These are phyloP conservation scores for Solanum piurae DNA, from an alignment of 257 asterid genomes.

Conservation along the genomic window DNA sequence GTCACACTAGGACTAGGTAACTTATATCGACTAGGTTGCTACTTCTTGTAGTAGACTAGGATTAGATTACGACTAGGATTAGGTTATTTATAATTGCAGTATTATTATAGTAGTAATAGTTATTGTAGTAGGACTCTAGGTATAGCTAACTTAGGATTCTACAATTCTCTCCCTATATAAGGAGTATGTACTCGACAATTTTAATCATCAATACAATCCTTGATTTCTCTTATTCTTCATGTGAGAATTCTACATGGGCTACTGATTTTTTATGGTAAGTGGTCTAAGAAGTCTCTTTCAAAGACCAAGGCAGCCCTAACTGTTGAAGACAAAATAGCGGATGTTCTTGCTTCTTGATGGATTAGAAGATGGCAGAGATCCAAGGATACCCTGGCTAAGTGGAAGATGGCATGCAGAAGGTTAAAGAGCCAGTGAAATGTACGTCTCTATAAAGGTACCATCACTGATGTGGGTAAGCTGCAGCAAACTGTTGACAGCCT, in stretches of 20 bases:
- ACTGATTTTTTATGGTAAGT: neutral
- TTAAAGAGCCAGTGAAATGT: neutral
- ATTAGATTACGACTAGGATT: neutral
- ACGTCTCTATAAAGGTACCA: neutral
- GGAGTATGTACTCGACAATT: too few species aligned
- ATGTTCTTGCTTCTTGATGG: neutral
- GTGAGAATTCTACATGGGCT: neutral
- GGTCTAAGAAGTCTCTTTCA: neutral
- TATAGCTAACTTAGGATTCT: too few species aligned
- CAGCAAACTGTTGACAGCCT: neutral
- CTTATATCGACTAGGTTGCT: neutral
- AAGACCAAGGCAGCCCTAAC: neutral
- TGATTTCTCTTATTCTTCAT: too few species aligned
- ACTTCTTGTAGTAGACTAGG: neutral
- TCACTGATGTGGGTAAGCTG: neutral
- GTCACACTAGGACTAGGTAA: neutral
- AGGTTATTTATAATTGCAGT: too few species aligned
- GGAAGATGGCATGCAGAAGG: neutral
- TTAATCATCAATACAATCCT: too few species aligned
- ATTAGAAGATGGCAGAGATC: neutral
- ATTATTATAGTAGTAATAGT: too few species aligned
- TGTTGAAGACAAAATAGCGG: neutral
- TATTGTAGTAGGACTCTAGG: too few species aligned
- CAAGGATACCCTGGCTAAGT: neutral
- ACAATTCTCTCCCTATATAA: too few species aligned